Evolutionary conservation across 768 basidiomycete genomes (phyloP).

Genomic region (Pleurotus sapidus): DNA sequence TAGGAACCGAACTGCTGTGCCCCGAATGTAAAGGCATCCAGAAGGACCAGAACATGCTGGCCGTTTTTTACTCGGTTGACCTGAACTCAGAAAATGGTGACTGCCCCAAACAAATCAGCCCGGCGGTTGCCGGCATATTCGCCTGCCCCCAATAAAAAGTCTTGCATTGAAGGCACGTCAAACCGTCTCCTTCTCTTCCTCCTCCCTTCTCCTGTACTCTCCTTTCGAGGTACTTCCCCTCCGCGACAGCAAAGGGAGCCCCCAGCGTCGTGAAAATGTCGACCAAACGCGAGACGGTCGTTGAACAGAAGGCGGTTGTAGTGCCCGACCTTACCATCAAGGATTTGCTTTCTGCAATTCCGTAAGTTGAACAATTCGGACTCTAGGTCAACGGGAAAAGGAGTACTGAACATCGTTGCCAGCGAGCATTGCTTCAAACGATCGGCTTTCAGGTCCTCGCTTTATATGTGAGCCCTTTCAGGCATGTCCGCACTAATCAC

Average conservation of each 20-base stretch:
- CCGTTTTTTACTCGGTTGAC: conserved; percentile 7
- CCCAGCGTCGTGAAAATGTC: conserved; percentile 13
- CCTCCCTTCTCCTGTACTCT: conserved; percentile 10
- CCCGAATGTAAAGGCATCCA: too few relatives aligned
- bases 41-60: not conserved
- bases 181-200: conserved; percentile 2
- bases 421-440: conserved; percentile 90
- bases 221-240: not conserved
- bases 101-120: too few relatives aligned
- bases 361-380: conserved; percentile 43
- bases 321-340: conserved; percentile 89
- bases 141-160: conserved; percentile 1
- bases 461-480: conserved; percentile 62
- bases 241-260: not conserved
- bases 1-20: too few relatives aligned
- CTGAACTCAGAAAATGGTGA: not conserved
- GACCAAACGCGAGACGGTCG: conserved; percentile 26
- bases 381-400: too few relatives aligned
- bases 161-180: not conserved
- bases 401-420: conserved; percentile 8
- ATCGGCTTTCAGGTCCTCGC: conserved; percentile 74
- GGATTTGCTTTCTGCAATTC: conserved; percentile 80
- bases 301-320: conserved; percentile 56
- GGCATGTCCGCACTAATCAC: not conserved
- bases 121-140: conserved; percentile 3